Conservation (phyloP, 2,329 filamentous ascomycete species). For the Parastagonospora avenae region DNA sequence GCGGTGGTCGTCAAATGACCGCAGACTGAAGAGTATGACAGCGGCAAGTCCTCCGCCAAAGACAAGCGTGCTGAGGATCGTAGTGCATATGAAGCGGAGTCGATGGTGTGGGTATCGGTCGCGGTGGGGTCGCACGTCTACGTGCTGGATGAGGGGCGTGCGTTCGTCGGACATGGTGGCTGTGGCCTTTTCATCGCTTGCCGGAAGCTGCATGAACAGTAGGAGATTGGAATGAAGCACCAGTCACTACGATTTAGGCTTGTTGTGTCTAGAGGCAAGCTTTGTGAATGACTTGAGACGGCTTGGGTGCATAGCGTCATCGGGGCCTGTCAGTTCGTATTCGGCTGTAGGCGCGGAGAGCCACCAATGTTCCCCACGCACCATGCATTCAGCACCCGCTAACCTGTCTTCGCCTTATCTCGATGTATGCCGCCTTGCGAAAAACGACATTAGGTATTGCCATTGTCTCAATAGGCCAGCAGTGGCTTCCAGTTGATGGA, state of each 20-base stretch:
- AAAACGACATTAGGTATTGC: too few species aligned
- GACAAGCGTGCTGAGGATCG: conserved; percentile 53
- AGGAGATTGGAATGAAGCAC: not conserved
- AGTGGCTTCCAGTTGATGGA: too few species aligned
- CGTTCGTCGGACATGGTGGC: conserved; percentile 59
- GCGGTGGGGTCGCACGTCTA: conserved; percentile 61
- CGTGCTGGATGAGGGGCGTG: conserved; percentile 70
- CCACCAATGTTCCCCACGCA: too few species aligned
- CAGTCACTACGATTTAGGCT: not conserved
- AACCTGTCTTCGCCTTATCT: too few species aligned
- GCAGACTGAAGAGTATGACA: conserved; percentile 46
- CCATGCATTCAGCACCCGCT: too few species aligned
- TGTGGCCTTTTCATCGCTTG: conserved; percentile 32
- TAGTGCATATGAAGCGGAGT: conserved; percentile 69
- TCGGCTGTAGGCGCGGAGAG: too few species aligned
- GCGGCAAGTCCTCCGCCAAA: conserved; percentile 45
- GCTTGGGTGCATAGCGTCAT: not conserved
- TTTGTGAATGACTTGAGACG: not conserved
- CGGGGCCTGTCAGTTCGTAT: too few species aligned
- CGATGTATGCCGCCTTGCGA: too few species aligned
- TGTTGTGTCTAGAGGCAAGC: not conserved
- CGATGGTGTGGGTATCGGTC: conserved; percentile 58
- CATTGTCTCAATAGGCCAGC: too few species aligned
- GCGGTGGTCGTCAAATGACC: conserved; percentile 40
- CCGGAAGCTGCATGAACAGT: conserved; percentile 16